Evolutionary conservation across 2,329 filamentous ascomycete genomes (phyloP), one percentile per base, ranked within the genome.

Genomic region (Calonectria pauciramosa): DNA sequence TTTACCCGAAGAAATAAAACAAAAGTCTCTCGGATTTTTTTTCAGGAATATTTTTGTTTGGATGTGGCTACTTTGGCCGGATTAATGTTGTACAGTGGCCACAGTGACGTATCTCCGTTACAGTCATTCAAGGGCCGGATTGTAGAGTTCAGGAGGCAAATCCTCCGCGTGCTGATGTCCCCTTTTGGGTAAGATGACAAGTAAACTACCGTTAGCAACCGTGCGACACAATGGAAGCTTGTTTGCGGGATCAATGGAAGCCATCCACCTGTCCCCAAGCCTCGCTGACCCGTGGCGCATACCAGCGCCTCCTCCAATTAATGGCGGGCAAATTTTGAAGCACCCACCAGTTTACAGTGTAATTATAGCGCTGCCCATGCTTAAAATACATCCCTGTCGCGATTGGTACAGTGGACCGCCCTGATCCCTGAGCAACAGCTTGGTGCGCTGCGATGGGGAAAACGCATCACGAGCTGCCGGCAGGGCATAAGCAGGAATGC

Each of bases 401-500:
- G 28, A 51, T 63, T 36, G n/a, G 66, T 52, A 49, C 36, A 30
- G 66, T 70, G 68, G 68, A 63, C 30, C 32, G 30, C 44, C 23
- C n/a, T 49, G 28, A 32, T 32, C 36, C 47, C 13, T 38, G 47
- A 41, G 49, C 47, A 18, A 23, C 44, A 28, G 49, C 49, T 51
- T 16, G 52, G 41, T 38, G 64, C 32, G 26, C n/a, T n/a, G 49
- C 28, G 44, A 49, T 67, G 44, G 34, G 23, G 36, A 68, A 54
- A 49, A 68, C 65, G 20, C 44, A 68, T 41, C 51, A 68, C 38
- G 32, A 30, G 66, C 23, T 9, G 28, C 54, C n/a, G 36, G 13
- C 34, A n/a, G 8, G 30, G 28, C 30, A 41, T 41, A 38, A 41
- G 41, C 28, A 68, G 65, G 70, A 72, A 72, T 68, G 70, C 70